These are phyloP conservation scores for Venturia effusa DNA, from an alignment of 2,329 filamentous ascomycete genomes.

Conservation along the genomic window DNA sequence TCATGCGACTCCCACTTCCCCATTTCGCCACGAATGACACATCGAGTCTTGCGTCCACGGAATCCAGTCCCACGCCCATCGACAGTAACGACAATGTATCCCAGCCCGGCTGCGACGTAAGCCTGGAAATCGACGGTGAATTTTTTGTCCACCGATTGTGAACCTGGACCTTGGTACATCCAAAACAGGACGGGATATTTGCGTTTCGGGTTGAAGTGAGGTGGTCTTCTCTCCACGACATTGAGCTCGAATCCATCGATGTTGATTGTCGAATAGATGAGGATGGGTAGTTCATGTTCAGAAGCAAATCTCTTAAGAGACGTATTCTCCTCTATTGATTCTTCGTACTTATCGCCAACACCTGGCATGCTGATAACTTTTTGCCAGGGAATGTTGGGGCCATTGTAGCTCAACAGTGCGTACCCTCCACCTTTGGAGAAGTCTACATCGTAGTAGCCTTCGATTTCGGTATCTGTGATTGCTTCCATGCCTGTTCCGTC, in stretches of 20 bases:
- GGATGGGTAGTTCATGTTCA: constrained; percentile 69
- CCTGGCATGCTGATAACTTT: constrained; percentile 77
- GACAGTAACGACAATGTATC: constrained; percentile 89
- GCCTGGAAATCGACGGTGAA: constrained; percentile 85
- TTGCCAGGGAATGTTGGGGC: constrained; percentile 82
- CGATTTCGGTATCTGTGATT: constrained; percentile 60
- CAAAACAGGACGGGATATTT: constrained; percentile 92
- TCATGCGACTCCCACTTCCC: constrained; percentile 78
- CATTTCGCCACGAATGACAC: constrained; percentile 70
- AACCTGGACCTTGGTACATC: constrained; percentile 90
- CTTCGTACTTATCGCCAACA: constrained; percentile 52
- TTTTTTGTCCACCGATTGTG: constrained; percentile 70
- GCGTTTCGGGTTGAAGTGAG: constrained; percentile 73
- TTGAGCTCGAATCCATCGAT: constrained; percentile 66
- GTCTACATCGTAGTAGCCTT: constrained; percentile 71
- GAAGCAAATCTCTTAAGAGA: constrained; percentile 57
- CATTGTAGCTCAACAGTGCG: constrained; percentile 71
- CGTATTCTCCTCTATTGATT: constrained; percentile 68
- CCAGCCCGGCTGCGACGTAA: constrained; percentile 73
- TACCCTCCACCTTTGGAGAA: constrained; percentile 79
- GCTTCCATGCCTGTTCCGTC: constrained; percentile 64
- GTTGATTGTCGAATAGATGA: constrained; percentile 75
- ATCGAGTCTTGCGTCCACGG: constrained; percentile 73
- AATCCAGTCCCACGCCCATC: constrained; percentile 90
- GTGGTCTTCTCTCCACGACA: constrained; percentile 74